Base-by-base conservation (phyloP, 75 land plant genomes). In the Azolla pinnata region DNA sequence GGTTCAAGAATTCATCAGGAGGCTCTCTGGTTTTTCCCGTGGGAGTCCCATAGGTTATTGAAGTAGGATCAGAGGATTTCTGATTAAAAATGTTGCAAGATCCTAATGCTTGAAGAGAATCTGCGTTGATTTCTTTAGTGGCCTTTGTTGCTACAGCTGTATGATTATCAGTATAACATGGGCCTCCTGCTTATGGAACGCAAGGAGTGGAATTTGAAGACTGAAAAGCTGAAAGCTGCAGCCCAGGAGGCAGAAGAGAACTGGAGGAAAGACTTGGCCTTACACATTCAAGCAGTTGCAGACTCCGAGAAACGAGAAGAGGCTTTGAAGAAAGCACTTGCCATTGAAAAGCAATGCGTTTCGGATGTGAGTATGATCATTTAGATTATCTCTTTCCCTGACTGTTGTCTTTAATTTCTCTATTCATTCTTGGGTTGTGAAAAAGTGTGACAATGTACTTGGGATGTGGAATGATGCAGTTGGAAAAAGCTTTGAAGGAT, bases 111-210 rank as follows among this genome's bases (percentile, higher is more conserved):
- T n/a, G n/a, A n/a, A n/a, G n/a, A n/a, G n/a, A n/a, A n/a, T n/a
- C n/a, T n/a, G n/a, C n/a, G n/a, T n/a, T n/a, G n/a, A n/a, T n/a
- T n/a, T n/a, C n/a, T n/a, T n/a, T n/a, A n/a, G n/a, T n/a, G n/a
- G n/a, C n/a, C n/a, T n/a, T 1, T 54, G 2, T 12, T 32, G 31
- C 27, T 28, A 44, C 89, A 89, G 98, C 81, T 88, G 17, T 83
- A 79, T 65, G 96, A 93, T 18, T 88, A 85, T 38, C 98, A 88
- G 56, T 93, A 85, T 55, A 82, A 88, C 25, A 93, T 93, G 98
- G 98, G 98, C 26, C 73, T 89, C 48, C 77, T 93, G 5, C 62
- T 93, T 28, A 79, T 93, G 58, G 90, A 93, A 65, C 83, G 84
- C 64, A 83, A 85, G 61, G 88, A 90, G 20, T 85, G 80, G 85